These are phyloP conservation scores for Colletotrichum noveboracense DNA, from an alignment of 2,329 filamentous ascomycete species.

Conservation along the genomic window DNA sequence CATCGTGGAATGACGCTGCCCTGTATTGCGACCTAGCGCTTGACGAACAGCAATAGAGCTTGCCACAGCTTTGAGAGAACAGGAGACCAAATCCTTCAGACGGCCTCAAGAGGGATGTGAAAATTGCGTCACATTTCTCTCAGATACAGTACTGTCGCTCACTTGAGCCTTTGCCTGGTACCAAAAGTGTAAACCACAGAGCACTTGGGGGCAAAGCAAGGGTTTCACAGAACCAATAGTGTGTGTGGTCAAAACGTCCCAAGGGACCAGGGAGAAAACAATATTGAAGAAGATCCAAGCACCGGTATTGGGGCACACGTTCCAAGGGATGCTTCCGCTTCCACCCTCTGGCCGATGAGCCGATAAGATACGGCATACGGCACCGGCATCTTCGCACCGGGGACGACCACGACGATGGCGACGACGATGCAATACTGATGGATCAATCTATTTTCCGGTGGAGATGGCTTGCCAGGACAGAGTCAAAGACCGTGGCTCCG, in stretches of 20 bases:
- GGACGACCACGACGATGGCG: neutral
- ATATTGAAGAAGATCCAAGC: neutral
- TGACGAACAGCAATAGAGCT: neutral
- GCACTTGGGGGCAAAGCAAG: neutral
- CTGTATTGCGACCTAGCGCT: slow-evolving; percentile 17
- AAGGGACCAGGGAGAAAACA: slow-evolving; percentile 13
- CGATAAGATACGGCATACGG: neutral
- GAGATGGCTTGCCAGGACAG: neutral
- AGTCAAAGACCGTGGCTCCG: neutral
- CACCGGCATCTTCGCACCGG: neutral
- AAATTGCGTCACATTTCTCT: neutral
- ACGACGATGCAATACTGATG: neutral
- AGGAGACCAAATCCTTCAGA: neutral
- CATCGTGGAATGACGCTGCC: slow-evolving; percentile 6
- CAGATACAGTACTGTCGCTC: neutral
- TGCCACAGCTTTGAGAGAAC: neutral
- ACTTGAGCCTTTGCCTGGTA: neutral
- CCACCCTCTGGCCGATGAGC: neutral
- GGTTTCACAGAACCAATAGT: slow-evolving; percentile 8
- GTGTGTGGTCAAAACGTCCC: neutral
- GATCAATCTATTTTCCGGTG: neutral
- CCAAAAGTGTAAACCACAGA: too few species aligned
- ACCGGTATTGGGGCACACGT: neutral
- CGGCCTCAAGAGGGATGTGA: neutral
- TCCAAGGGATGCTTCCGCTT: neutral